Evolutionary conservation across 768 basidiomycete genomes (phyloP), one percentile per base, ranked within the genome.

Genomic region (Mycena galopus): DNA sequence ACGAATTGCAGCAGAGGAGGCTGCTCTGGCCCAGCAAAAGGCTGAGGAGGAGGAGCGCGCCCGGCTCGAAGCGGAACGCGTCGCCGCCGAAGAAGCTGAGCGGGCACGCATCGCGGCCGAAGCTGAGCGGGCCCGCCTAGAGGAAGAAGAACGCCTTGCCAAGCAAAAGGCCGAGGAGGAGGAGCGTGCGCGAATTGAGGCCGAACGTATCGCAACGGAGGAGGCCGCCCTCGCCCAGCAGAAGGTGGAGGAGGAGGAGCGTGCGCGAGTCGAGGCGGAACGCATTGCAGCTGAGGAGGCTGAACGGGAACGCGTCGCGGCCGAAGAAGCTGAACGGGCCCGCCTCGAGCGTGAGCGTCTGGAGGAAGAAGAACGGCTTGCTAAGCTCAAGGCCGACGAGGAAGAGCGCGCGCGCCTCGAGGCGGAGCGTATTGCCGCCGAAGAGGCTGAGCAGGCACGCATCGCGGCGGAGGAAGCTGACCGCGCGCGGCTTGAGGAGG

Each of bases 41-140:
- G 42, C 42, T 19, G 42, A 44, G 42, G 42, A 44, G 11, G 42
- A 44, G 42, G 42, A 44, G 17, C 42, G 42, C 17, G 42, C 42
- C 11, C 42, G 42, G 9, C 9, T 44, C 42, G 42, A 23, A 1
- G 50, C 23, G 2, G 67, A 35, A 19, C 68, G 68, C 37, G 50
- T 69, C n/a, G 59, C 35, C 8, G 67, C 39, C 7, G 63, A 64
- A 25, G n/a, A 57, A 44, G 64, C 23, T n/a, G 63, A 65, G n/a
- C n/a, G n/a, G n/a, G n/a, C n/a, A n/a, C n/a, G n/a, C n/a, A n/a
- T n/a, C n/a, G 64, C 33, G 33, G 21, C 35, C 35, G 35, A 6
- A 7, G 35, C 19, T 50, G 16, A n/a, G n/a, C n/a, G n/a, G n/a
- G n/a, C n/a, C n/a, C 42, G 65, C 19, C 7, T 47, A 10, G 61